A percentile compares a stretch with the other conserved stretches of the same genome.
phyloP scores from a whole-genome alignment of 306 rosid species.

The Medicago ruthenica region DNA sequence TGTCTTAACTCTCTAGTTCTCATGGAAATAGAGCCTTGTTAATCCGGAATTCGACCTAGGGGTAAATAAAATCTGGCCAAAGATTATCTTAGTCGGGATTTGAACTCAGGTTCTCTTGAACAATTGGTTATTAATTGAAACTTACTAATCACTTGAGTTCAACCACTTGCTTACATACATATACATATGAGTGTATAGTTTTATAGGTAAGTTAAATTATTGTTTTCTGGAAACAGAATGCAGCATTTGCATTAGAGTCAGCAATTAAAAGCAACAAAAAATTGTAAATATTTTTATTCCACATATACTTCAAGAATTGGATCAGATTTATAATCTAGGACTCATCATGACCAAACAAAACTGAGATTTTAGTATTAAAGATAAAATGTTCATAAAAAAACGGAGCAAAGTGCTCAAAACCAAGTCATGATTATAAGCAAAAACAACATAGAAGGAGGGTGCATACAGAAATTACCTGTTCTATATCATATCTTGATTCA shows the following conservation, averaged over 20 bases:
- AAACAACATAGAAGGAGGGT: background rate
- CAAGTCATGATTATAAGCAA: constrained; percentile 19
- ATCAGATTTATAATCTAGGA: constrained; percentile 21
- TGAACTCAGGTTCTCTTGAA: background rate
- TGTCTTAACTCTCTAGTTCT: too few relatives aligned
- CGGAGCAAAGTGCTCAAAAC: constrained; percentile 24
- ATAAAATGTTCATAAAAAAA: constrained; percentile 11
- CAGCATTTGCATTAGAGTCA: constrained; percentile 45
- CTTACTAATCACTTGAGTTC: background rate
- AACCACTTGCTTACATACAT: background rate
- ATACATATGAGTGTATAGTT: background rate
- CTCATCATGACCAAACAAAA: background rate
- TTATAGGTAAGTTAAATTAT: constrained; percentile 4
- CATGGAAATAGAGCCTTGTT: background rate
- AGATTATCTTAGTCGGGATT: background rate
- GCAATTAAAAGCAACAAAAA: constrained; percentile 21
- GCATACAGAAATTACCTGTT: constrained; percentile 61
- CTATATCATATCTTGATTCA: constrained; percentile 78
- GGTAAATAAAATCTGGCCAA: background rate
- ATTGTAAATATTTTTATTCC: constrained; percentile 30
- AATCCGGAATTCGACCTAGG: background rate
- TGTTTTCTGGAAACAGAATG: constrained; percentile 28
- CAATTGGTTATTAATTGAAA: background rate
- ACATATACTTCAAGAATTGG: background rate
- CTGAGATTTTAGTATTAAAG: background rate